Conservation (phyloP, 2,329 filamentous ascomycete genomes). For the Colletotrichum sansevieriae region DNA sequence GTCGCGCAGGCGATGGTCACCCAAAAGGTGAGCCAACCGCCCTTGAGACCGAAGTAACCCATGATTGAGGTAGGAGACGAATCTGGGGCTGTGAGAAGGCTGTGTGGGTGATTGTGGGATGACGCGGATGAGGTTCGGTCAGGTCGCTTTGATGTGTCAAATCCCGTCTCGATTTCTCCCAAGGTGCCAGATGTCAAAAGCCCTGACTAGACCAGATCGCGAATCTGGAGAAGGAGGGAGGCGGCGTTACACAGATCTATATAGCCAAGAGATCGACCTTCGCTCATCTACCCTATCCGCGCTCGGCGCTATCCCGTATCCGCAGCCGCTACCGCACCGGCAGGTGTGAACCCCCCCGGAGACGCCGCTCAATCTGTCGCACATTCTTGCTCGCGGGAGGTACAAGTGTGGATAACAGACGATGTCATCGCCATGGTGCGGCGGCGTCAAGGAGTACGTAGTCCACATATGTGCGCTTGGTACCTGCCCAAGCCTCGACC, state of each 20-base stretch:
- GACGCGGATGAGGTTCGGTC: neutral
- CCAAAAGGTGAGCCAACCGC: constrained; percentile 41
- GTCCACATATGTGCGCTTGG: neutral
- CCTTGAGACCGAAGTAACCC: constrained; percentile 39
- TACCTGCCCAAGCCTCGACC: neutral
- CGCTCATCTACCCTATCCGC: neutral
- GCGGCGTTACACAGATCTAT: constrained; percentile 31
- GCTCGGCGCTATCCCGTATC: constrained; percentile 18
- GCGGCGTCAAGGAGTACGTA: constrained; percentile 13
- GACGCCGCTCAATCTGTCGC: constrained; percentile 35
- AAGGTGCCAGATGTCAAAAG: constrained; percentile 11
- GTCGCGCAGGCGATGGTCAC: constrained; percentile 42
- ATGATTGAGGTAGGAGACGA: constrained; percentile 7
- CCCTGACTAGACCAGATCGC: neutral
- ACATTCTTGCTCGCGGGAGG: neutral
- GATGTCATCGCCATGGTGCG: constrained; percentile 36
- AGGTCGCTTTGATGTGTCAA: neutral
- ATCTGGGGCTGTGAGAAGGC: too few species aligned
- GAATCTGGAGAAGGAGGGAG: neutral
- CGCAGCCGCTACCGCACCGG: neutral
- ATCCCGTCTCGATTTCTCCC: too few species aligned
- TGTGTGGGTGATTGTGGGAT: neutral
- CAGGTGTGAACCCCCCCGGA: constrained; percentile 4
- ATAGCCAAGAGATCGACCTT: constrained; percentile 26
- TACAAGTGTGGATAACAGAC: constrained; percentile 24